Conservation (phyloP, 2,329 filamentous ascomycete species). For the Fusarium anguioides region DNA sequence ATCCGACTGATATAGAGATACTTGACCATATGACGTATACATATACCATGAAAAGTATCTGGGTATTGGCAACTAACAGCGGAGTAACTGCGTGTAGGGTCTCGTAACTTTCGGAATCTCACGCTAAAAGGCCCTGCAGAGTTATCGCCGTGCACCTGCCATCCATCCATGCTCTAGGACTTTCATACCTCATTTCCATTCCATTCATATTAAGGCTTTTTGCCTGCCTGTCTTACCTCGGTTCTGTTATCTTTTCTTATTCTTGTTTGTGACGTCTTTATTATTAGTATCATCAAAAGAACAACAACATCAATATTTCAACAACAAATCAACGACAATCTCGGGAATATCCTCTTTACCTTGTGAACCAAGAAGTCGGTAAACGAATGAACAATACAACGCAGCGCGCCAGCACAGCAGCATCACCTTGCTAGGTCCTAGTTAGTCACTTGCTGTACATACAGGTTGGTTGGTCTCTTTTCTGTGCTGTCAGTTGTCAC, state of each 20-base stretch:
- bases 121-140: constrained; percentile 16
- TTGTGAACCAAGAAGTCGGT: constrained; percentile 7
- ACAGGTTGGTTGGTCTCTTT: constrained; percentile 8
- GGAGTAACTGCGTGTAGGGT: constrained; percentile 8
- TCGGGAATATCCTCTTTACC: background rate
- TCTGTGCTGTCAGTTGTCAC: too few relatives aligned
- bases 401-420: background rate
- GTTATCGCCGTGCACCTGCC: constrained; percentile 1
- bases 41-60: constrained; percentile 5
- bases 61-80: constrained; percentile 25
- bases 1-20: constrained; percentile 16
- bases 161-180: background rate
- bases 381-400: background rate
- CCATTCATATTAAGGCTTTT: background rate
- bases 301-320: too few relatives aligned
- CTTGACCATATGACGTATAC: background rate
- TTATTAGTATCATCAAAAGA: background rate
- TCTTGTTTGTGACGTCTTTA: too few relatives aligned
- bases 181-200: constrained; percentile 1
- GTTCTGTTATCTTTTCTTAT: too few relatives aligned
- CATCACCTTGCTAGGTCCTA: background rate
- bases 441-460: constrained; percentile 7
- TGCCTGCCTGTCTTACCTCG: background rate
- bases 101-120: background rate
- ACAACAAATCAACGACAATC: background rate